phyloP scores from a whole-genome alignment of 805 yeast genomes.

The Starmerella etchellsii region DNA sequence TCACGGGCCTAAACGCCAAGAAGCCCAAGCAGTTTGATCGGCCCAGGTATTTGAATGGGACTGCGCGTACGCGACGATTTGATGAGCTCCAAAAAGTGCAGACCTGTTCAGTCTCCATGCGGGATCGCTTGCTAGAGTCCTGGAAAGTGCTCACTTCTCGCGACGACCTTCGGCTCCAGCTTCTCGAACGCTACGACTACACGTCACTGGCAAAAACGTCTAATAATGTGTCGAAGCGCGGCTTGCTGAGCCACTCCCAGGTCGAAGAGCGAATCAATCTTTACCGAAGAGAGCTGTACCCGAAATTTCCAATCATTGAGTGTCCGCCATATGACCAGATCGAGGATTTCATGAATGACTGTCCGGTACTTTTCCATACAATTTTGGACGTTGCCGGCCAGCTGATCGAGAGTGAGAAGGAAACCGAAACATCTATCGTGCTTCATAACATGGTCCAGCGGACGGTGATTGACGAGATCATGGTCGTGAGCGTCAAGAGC shows the following conservation, averaged over 20 bases:
- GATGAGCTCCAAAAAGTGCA: not conserved
- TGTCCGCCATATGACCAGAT: slow-evolving; percentile 35
- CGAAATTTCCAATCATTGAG: slow-evolving; percentile 44
- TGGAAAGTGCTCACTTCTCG: slow-evolving; percentile 25
- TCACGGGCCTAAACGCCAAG: slow-evolving; percentile 18
- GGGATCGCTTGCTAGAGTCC: slow-evolving; percentile 19
- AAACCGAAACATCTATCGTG: slow-evolving; percentile 16
- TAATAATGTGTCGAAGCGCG: slow-evolving; percentile 37
- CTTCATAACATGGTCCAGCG: slow-evolving; percentile 25
- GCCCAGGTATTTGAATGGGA: not conserved
- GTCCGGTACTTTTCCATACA: slow-evolving; percentile 52
- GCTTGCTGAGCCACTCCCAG: slow-evolving; percentile 46
- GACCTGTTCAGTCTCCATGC: slow-evolving; percentile 10
- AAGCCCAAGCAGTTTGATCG: not conserved
- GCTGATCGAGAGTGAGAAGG: slow-evolving; percentile 24
- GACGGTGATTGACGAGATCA: slow-evolving; percentile 37
- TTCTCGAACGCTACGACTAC: slow-evolving; percentile 23
- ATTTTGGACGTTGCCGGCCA: slow-evolving; percentile 51
- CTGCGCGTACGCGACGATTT: not conserved
- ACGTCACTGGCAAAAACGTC: slow-evolving; percentile 18
- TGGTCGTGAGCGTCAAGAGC: slow-evolving; percentile 59
- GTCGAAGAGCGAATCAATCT: slow-evolving; percentile 41
- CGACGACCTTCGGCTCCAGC: slow-evolving; percentile 43
- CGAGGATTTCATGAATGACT: slow-evolving; percentile 36
- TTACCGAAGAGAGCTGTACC: slow-evolving; percentile 38